phyloP scores from a whole-genome alignment of 164 flowering plant species.

The Vitis rotundifolia region DNA sequence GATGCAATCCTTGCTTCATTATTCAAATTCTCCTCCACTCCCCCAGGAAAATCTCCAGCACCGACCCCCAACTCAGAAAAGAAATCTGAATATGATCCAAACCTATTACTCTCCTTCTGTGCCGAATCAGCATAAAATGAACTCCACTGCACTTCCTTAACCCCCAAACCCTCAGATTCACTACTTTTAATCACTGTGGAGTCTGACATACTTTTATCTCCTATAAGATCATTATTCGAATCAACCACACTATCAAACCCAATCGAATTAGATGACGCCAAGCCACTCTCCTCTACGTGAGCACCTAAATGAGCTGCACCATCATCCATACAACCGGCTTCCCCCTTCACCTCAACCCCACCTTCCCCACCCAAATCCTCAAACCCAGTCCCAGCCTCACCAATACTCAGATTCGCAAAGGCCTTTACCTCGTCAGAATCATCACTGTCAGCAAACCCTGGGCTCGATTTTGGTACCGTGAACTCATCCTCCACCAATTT shows the following conservation, averaged over 20 bases:
- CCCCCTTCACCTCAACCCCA: neutral
- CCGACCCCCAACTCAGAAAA: constrained; percentile 45
- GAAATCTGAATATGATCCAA: constrained; percentile 72
- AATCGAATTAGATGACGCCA: constrained; percentile 28
- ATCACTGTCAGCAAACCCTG: constrained; percentile 18
- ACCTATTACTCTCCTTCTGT: constrained; percentile 34
- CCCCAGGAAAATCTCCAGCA: constrained; percentile 29
- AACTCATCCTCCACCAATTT: constrained; percentile 64
- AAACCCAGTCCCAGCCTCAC: constrained; percentile 12
- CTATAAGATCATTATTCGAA: constrained; percentile 12
- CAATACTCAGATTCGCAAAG: constrained; percentile 41
- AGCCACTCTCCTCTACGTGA: constrained; percentile 14
- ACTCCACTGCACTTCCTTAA: constrained; percentile 90
- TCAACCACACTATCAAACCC: constrained; percentile 21
- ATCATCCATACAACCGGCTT: neutral
- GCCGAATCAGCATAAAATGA: constrained; percentile 50
- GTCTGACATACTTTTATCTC: constrained; percentile 23
- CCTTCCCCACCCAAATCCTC: constrained; percentile 18
- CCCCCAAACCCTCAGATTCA: constrained; percentile 37
- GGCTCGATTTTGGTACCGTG: constrained; percentile 8
- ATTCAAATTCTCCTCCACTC: constrained; percentile 15
- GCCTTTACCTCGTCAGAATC: constrained; percentile 47
- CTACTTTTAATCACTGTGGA: constrained; percentile 12
- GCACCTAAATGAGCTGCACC: constrained; percentile 1
- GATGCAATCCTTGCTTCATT: constrained; percentile 17